Evolutionary conservation across 176 grass and related monocot species (phyloP), one percentile per base, ranked within the genome.

Genomic region (Triticum dicoccoides): DNA sequence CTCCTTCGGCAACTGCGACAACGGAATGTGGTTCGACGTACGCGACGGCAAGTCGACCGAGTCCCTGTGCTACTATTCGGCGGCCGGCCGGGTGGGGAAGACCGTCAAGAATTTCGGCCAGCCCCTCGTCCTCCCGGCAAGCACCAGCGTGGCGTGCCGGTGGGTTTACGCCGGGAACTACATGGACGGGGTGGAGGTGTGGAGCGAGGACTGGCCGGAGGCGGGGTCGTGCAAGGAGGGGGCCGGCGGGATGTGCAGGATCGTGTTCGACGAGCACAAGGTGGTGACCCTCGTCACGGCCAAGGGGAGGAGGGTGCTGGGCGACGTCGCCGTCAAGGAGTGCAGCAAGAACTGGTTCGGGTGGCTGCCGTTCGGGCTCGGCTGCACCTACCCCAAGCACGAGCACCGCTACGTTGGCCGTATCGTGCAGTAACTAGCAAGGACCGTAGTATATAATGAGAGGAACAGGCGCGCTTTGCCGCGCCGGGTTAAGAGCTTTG

Each of bases 191-290:
- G 9, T 85, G 74, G 45, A 58, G 63, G 32, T 78, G 74, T 85
- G 83, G 74, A 33, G 29, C 63, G 83, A 85, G 83, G 74, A 58
- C 62, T 85, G 83, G 62, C 74, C 74, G 1, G 74, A 85, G 83
- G 83, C 83, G 33, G 56, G 62, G 74, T 85, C 63, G 9, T 85
- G 83, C 63, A 15, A 74, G 45, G 3, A 68, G 3, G 45, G 69
- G 30, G 83, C 45, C 61, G 33, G 56, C 45, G 74, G 74, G 42
- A 14, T 8, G 14, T 86, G 74, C 61, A 25, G 13, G 84, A 3
- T 86, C 63, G 45, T 86, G 63, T 86, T 79, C 47, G 74, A 49
- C 45, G 45, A 86, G 74, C 29, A 27, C 63, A 69, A 34, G 63
- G 74, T 78, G 47, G 84, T 86, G 42, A 75, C 77, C 32, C 61